These are phyloP conservation scores for Lyophyllum shimeji DNA, from an alignment of 768 basidiomycete genomes.

Conservation along the genomic window DNA sequence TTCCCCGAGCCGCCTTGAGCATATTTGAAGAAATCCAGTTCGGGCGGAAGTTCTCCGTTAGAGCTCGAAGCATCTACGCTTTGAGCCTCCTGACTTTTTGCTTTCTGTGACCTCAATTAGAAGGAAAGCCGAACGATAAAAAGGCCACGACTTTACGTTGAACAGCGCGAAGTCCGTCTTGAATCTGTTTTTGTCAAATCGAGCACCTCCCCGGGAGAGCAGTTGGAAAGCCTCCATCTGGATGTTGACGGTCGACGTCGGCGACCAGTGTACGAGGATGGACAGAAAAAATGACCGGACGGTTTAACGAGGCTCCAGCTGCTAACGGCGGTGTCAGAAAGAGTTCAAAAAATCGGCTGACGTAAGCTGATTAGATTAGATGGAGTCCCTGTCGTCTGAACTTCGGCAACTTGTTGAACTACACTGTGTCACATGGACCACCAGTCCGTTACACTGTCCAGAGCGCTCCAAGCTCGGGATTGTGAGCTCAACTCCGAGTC, in stretches of 20 bases:
- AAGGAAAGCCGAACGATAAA: conserved; percentile 3
- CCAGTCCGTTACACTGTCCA: too few species aligned
- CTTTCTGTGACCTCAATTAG: conserved; percentile 14
- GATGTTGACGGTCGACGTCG: not conserved
- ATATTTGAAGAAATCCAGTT: conserved; percentile 93
- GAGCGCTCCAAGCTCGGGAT: too few species aligned
- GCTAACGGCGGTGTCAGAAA: not conserved
- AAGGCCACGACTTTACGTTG: conserved; percentile 40
- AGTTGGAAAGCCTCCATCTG: conserved; percentile 87
- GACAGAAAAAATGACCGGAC: not conserved
- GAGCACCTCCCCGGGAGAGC: conserved; percentile 81
- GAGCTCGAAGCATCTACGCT: conserved; percentile 21
- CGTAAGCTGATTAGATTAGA: conserved; percentile 12
- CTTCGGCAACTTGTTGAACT: too few species aligned
- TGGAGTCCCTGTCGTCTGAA: too few species aligned
- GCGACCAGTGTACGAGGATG: too few species aligned
- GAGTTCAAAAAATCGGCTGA: not conserved
- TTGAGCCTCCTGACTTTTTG: conserved; percentile 8
- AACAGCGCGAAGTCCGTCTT: conserved; percentile 71
- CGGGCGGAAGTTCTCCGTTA: conserved; percentile 59
- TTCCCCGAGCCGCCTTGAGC: conserved; percentile 57
- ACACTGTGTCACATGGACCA: too few species aligned
- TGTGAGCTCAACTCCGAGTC: too few species aligned
- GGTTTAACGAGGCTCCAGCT: not conserved
- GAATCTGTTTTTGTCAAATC: conserved; percentile 78